These are phyloP conservation scores for Rhizodiscina lignyota DNA, from an alignment of 495 filamentous ascomycete species.

Conservation along the genomic window DNA sequence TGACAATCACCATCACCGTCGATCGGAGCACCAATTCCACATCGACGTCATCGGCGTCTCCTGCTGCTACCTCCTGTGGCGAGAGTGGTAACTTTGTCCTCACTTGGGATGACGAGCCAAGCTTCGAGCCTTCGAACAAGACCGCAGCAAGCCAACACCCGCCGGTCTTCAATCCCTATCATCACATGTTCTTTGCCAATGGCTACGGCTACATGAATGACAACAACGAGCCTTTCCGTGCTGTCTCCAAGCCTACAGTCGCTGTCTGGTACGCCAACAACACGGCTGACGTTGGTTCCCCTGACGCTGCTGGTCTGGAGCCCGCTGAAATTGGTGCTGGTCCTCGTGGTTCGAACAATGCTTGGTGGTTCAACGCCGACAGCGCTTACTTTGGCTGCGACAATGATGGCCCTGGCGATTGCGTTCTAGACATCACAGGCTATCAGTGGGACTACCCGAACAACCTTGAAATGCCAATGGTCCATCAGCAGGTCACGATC, in stretches of 20 bases:
- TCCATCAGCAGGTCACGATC: slow-evolving; percentile 9
- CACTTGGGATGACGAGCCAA: slow-evolving; percentile 18
- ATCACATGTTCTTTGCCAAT: slow-evolving; percentile 25
- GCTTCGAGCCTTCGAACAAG: slow-evolving; percentile 9
- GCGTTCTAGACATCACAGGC: slow-evolving; percentile 22
- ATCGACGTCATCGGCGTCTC: not conserved
- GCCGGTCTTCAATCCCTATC: slow-evolving; percentile 28
- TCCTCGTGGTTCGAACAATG: slow-evolving; percentile 17
- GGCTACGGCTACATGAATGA: slow-evolving; percentile 26
- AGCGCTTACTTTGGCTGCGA: slow-evolving; percentile 25
- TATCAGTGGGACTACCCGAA: slow-evolving; percentile 21
- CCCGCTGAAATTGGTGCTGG: slow-evolving; percentile 29
- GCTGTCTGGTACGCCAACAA: slow-evolving; percentile 23
- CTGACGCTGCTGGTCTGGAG: slow-evolving; percentile 16
- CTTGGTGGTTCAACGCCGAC: slow-evolving; percentile 29
- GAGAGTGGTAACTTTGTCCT: slow-evolving; percentile 19
- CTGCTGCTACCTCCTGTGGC: slow-evolving; percentile 13
- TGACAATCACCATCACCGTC: too few species aligned
- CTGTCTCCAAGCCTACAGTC: slow-evolving; percentile 24
- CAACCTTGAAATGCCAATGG: too few species aligned
- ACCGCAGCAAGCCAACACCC: slow-evolving; percentile 18
- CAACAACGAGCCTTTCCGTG: slow-evolving; percentile 23
- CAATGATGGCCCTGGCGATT: slow-evolving; percentile 20
- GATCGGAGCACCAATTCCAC: too few species aligned
- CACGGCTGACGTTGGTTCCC: slow-evolving; percentile 11